phyloP scores from a whole-genome alignment of 148 eudicot genomes.

The Chenopodium formosanum region DNA sequence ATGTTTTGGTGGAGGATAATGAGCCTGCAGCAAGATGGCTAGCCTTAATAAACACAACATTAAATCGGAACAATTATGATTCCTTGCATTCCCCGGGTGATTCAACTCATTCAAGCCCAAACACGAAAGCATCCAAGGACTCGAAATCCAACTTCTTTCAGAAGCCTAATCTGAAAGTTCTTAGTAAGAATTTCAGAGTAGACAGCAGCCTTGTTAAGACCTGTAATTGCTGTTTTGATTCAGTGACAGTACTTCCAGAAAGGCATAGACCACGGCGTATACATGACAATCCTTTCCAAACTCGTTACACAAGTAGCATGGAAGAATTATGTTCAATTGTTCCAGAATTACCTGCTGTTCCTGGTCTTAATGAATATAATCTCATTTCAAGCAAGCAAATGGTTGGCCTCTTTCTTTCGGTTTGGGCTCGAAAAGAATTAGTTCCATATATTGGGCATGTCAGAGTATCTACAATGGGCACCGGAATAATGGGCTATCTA shows the following conservation, averaged over 20 bases:
- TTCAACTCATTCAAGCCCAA: constrained; percentile 36
- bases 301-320: constrained; percentile 22
- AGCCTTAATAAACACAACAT: constrained; percentile 72
- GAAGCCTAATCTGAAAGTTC: constrained; percentile 61
- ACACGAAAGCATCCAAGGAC: constrained; percentile 44
- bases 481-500: constrained; percentile 88
- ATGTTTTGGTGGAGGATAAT: constrained; percentile 79
- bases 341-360: constrained; percentile 23
- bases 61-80: constrained; percentile 51
- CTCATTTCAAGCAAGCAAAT: constrained; percentile 82
- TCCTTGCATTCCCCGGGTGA: constrained; percentile 23
- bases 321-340: constrained; percentile 36
- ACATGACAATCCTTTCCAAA: constrained; percentile 34
- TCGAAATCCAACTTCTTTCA: constrained; percentile 48
- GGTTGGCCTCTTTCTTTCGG: constrained; percentile 83
- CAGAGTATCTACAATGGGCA: constrained; percentile 66
- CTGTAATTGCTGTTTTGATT: constrained; percentile 63
- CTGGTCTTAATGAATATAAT: constrained; percentile 39
- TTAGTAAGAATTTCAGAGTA: constrained; percentile 49
- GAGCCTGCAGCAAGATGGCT: constrained; percentile 93
- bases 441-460: constrained; percentile 73
- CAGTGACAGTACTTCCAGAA: constrained; percentile 25
- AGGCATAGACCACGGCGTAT: constrained; percentile 41
- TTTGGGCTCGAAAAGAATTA: constrained; percentile 73
- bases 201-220: constrained; percentile 60